Evolutionary conservation across 164 flowering plant species (phyloP).

Genomic region (Sextonia rubra): DNA sequence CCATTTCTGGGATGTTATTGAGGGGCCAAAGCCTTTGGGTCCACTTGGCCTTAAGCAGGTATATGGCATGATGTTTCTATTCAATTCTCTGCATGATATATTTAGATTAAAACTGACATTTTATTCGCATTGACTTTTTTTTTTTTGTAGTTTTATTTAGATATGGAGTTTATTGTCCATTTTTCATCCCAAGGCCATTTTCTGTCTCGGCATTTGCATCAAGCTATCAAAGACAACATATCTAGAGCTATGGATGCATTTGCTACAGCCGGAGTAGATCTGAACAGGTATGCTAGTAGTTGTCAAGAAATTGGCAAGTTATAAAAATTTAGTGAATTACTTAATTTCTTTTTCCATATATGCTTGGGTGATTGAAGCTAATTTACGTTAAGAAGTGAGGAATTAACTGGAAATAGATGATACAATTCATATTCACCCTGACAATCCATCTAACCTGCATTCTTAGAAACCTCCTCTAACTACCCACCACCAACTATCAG

Average conservation of each 20-base stretch:
- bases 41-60: slow-evolving; percentile 93
- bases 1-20: slow-evolving; percentile 97
- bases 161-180: slow-evolving; percentile 88
- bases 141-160: slow-evolving; percentile 79
- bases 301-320: background rate
- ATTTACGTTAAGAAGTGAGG: background rate
- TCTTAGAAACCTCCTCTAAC: background rate
- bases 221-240: slow-evolving; percentile 78
- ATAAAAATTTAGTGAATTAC: background rate
- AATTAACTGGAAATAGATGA: background rate
- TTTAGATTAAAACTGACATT: background rate
- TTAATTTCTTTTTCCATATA: background rate
- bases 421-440: background rate
- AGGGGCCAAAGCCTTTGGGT: slow-evolving; percentile 81
- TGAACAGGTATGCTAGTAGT: slow-evolving; percentile 54
- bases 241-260: slow-evolving; percentile 82
- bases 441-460: background rate
- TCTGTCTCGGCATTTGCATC: slow-evolving; percentile 78
- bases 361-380: background rate
- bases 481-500: background rate
- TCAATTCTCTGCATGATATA: background rate
- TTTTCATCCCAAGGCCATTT: slow-evolving; percentile 94
- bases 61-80: background rate
- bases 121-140: background rate
- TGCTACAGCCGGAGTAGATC: slow-evolving; percentile 78